Percentiles rank a stretch among this genome's conserved stretches.
phyloP scores from a whole-genome alignment of 2,329 filamentous ascomycete species.

The Apiospora kogelbergensis region DNA sequence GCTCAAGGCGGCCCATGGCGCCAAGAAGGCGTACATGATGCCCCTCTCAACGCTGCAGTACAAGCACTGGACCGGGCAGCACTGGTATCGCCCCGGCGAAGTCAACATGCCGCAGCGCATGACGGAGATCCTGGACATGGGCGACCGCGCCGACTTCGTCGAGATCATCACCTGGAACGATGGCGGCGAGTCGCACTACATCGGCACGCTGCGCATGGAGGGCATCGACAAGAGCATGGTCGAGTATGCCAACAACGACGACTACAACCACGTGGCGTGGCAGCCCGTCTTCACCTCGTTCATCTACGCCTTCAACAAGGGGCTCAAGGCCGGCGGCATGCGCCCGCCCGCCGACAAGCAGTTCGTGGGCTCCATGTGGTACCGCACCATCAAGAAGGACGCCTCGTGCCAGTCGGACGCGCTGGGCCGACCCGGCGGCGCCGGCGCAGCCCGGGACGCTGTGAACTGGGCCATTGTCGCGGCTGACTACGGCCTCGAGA shows the following conservation, averaged over 20 bases:
- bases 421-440: constrained; percentile 22
- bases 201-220: constrained; percentile 34
- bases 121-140: constrained; percentile 33
- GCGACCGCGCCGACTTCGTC: constrained; percentile 27
- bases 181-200: constrained; percentile 31
- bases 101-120: constrained; percentile 35
- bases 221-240: constrained; percentile 26
- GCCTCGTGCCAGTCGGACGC: constrained; percentile 8
- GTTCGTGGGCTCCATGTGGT: constrained; percentile 34
- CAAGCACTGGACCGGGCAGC: constrained; percentile 26
- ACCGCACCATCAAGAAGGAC: constrained; percentile 23
- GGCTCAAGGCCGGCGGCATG: constrained; percentile 22
- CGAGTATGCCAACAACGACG: constrained; percentile 30
- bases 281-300: constrained; percentile 35
- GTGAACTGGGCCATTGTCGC: constrained; percentile 31
- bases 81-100: constrained; percentile 33
- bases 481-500: constrained; percentile 16
- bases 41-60: constrained; percentile 33
- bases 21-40: constrained; percentile 36
- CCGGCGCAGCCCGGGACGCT: constrained; percentile 25
- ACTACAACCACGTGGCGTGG: constrained; percentile 32
- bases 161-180: constrained; percentile 34
- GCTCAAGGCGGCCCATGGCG: constrained; percentile 21
- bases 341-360: constrained; percentile 17
- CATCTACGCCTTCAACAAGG: constrained; percentile 33